These are phyloP conservation scores for Exophiala aquamarina DNA, from an alignment of 2,329 filamentous ascomycete species.

Conservation along the genomic window DNA sequence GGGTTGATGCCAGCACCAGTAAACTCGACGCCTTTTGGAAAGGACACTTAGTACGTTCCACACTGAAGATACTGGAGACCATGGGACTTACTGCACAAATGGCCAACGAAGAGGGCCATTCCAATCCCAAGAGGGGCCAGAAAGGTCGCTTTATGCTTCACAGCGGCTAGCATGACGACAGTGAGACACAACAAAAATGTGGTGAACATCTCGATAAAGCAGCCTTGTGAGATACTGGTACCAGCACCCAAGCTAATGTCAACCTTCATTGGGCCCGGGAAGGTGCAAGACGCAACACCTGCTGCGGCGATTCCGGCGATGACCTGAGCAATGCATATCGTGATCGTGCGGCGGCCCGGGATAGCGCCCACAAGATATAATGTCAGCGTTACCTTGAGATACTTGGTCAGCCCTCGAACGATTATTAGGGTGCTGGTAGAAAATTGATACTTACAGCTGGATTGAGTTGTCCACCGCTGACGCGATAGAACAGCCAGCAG, in stretches of 20 bases:
- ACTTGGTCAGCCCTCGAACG: neutral
- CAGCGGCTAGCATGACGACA: slow-evolving; percentile 68
- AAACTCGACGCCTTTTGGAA: slow-evolving; percentile 41
- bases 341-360: slow-evolving; percentile 48
- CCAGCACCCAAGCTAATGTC: slow-evolving; percentile 55
- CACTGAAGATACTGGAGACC: neutral
- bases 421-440: no score
- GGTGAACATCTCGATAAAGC: slow-evolving; percentile 68
- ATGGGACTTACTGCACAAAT: slow-evolving; percentile 43
- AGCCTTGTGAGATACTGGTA: slow-evolving; percentile 54
- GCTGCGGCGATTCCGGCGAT: slow-evolving; percentile 60
- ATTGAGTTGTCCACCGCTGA: slow-evolving; percentile 54
- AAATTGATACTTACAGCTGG: slow-evolving; percentile 41
- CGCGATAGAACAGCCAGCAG: slow-evolving; percentile 55
- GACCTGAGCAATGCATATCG: slow-evolving; percentile 58
- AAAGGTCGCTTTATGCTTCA: slow-evolving; percentile 71
- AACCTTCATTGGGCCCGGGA: slow-evolving; percentile 57
- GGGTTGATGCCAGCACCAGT: slow-evolving; percentile 50
- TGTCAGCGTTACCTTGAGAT: slow-evolving; percentile 52
- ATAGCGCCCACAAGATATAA: slow-evolving; percentile 59
- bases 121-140: slow-evolving; percentile 72
- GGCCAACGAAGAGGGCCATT: slow-evolving; percentile 64
- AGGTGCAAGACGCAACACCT: slow-evolving; percentile 55
- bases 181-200: slow-evolving; percentile 63
- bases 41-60: neutral